phyloP scores from a whole-genome alignment of 2,329 filamentous ascomycete species.

The Calonectria multiphialidica region DNA sequence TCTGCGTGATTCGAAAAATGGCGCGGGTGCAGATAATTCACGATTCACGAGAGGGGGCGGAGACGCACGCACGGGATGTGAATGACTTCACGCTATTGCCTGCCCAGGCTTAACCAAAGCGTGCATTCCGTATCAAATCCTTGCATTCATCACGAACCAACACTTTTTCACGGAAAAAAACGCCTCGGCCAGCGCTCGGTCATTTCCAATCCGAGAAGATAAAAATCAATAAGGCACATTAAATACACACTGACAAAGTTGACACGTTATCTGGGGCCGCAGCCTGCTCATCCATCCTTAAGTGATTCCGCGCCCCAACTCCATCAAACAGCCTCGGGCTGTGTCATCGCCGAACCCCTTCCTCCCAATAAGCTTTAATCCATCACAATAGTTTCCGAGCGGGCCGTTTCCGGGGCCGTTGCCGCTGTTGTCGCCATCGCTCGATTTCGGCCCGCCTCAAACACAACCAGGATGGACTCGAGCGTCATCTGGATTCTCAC shows the following conservation, averaged over 20 bases:
- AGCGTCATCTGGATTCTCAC: background rate
- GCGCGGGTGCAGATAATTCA: background rate
- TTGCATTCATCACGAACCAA: background rate
- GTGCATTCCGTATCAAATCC: background rate
- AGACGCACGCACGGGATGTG: background rate
- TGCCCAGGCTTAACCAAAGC: background rate
- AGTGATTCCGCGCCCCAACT: background rate
- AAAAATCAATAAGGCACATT: background rate
- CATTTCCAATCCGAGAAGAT: background rate
- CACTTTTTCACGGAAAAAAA: background rate
- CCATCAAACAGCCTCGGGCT: background rate
- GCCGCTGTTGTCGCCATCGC: background rate
- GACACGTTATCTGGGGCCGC: background rate
- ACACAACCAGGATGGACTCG: background rate
- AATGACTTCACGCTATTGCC: background rate
- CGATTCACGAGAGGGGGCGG: background rate
- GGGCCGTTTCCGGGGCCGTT: constrained; percentile 1
- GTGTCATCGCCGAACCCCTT: background rate
- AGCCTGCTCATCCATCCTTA: background rate
- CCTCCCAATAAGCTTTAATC: background rate
- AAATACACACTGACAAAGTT: background rate
- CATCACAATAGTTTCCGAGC: background rate
- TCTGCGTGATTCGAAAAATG: background rate
- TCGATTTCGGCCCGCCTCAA: background rate
- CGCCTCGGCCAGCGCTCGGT: background rate